These are phyloP conservation scores for Globisporangium barbulae DNA, from an alignment of 352 stramenopile genomes.

Conservation along the genomic window DNA sequence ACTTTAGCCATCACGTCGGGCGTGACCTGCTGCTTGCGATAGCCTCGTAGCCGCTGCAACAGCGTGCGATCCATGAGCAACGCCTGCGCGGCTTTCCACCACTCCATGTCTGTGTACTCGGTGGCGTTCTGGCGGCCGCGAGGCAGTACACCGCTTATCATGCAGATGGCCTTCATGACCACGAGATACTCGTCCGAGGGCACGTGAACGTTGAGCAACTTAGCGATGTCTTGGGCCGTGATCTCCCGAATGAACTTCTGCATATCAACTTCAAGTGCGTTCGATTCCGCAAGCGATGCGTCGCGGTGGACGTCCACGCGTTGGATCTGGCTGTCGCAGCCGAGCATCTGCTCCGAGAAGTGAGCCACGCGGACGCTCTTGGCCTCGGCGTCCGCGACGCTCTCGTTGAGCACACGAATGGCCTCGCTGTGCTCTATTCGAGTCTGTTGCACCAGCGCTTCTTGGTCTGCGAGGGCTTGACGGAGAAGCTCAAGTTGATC, in stretches of 20 bases:
- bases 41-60: slow-evolving; percentile 50
- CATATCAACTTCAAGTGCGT: slow-evolving; percentile 58
- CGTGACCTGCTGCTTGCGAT: slow-evolving; percentile 44
- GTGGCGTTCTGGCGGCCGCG: slow-evolving; percentile 46
- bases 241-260: slow-evolving; percentile 58
- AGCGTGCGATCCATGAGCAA: slow-evolving; percentile 77
- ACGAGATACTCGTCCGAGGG: slow-evolving; percentile 48
- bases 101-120: slow-evolving; percentile 75
- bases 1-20: slow-evolving; percentile 78
- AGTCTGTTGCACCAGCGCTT: slow-evolving; percentile 14
- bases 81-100: slow-evolving; percentile 77
- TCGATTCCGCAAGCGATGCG: slow-evolving; percentile 42
- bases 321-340: slow-evolving; percentile 50
- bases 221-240: slow-evolving; percentile 70
- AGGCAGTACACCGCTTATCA: slow-evolving; percentile 58
- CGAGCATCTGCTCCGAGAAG: slow-evolving; percentile 50
- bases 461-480: slow-evolving; percentile 21
- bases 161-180: slow-evolving; percentile 73
- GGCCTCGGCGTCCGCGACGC: slow-evolving; percentile 68
- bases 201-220: slow-evolving; percentile 53
- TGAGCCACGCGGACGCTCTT: slow-evolving; percentile 44
- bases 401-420: slow-evolving; percentile 56
- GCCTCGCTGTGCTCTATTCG: slow-evolving; percentile 37
- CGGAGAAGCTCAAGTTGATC: slow-evolving; percentile 21
- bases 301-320: slow-evolving; percentile 49